These are phyloP conservation scores for Pseudonitzschia multiseries DNA, from an alignment of 108 stramenopile genomes.

Conservation along the genomic window DNA sequence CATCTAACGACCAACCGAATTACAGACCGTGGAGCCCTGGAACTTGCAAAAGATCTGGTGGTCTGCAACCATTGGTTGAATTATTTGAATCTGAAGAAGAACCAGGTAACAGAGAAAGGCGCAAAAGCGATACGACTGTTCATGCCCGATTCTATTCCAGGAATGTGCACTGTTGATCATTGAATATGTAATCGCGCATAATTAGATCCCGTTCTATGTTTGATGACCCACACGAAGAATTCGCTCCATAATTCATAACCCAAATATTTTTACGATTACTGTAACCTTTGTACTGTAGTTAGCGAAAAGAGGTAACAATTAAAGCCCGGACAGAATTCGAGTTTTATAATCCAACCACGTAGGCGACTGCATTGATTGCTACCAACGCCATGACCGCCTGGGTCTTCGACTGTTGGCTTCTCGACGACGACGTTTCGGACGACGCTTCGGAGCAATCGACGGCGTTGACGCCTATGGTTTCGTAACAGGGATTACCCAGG, in stretches of 20 bases:
- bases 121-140: conserved; percentile 17
- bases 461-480: not conserved
- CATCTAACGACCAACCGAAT: conserved; percentile 35
- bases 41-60: conserved; percentile 25
- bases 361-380: no score
- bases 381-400: not conserved
- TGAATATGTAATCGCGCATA: not conserved
- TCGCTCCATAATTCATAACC: no score
- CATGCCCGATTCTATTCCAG: conserved; percentile 9
- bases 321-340: no score
- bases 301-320: no score
- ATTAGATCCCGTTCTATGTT: no score
- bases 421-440: conserved; percentile 1
- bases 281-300: no score
- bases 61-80: conserved; percentile 19
- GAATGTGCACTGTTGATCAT: conserved; percentile 19
- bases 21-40: conserved; percentile 40
- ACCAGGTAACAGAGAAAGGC: conserved; percentile 25
- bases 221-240: no score
- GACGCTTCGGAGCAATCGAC: not conserved
- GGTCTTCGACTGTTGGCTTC: not conserved
- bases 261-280: no score
- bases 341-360: no score
- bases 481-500: conserved; percentile 6
- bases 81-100: conserved; percentile 29